A percentile compares a stretch with the other conserved stretches of the same genome.
phyloP scores from a whole-genome alignment of 192 early-diverging fungal species.

The Podila minutissima region DNA sequence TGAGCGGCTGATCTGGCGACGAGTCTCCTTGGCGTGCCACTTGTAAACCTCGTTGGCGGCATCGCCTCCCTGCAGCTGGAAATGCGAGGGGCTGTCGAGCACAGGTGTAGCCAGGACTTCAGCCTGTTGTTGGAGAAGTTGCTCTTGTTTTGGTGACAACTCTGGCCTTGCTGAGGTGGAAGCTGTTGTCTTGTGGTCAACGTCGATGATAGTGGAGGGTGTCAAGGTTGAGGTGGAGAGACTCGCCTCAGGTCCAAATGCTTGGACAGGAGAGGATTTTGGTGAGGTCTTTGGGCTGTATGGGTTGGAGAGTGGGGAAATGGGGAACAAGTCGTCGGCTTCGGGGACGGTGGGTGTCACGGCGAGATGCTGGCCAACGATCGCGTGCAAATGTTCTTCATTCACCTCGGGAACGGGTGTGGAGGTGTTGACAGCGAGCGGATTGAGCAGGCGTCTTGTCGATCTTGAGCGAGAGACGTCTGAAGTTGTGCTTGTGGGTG shows the following conservation, averaged over 20 bases:
- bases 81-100: conserved; percentile 24
- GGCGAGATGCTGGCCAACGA: conserved; percentile 27
- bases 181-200: background rate
- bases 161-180: background rate
- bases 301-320: background rate
- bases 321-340: background rate
- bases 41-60: conserved; percentile 58
- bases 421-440: conserved; percentile 1
- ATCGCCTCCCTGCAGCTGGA: conserved; percentile 56
- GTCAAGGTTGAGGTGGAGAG: background rate
- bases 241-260: background rate
- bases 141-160: background rate
- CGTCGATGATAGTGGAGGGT: background rate
- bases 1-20: conserved; percentile 35
- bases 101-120: no score
- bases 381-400: conserved; percentile 19
- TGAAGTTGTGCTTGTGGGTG: background rate
- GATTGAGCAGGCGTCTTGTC: conserved; percentile 6
- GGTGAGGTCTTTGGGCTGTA: background rate
- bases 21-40: conserved; percentile 38
- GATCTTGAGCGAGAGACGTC: conserved; percentile 13
- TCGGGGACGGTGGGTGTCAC: conserved; percentile 13
- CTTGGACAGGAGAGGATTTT: background rate
- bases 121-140: no score
- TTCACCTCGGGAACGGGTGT: background rate